Evolutionary conservation across 75 land plant species (phyloP).

Genomic region (Ceratopteris richardii): DNA sequence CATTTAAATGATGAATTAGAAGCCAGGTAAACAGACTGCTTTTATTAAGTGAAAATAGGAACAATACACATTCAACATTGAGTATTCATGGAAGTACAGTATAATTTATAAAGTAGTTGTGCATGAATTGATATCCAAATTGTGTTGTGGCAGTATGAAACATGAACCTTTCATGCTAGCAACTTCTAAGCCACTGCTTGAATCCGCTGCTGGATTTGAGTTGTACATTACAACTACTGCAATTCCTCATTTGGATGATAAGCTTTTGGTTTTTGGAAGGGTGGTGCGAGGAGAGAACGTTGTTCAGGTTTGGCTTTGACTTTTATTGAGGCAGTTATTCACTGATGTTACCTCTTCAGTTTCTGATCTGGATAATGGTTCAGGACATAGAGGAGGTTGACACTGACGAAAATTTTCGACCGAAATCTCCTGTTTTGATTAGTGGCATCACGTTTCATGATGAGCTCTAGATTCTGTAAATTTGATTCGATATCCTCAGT

Average conservation of each 20-base stretch:
- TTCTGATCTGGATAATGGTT: not conserved
- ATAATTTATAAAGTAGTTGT: too few relatives aligned
- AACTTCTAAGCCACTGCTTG: constrained; percentile 50
- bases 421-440: constrained; percentile 59
- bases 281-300: constrained; percentile 87
- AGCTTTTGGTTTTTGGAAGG: constrained; percentile 73
- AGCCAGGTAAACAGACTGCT: constrained; percentile 37
- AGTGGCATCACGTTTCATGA: constrained; percentile 39
- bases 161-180: constrained; percentile 98
- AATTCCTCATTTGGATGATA: constrained; percentile 78
- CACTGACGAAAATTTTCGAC: constrained; percentile 66
- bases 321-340: too few relatives aligned
- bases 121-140: too few relatives aligned
- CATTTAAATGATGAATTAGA: constrained; percentile 41
- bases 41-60: not conserved
- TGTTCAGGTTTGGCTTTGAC: constrained; percentile 91
- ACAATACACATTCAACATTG: not conserved
- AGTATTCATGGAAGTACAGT: too few relatives aligned
- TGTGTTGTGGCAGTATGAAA: constrained; percentile 45
- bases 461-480: constrained; percentile 16
- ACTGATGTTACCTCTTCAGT: too few relatives aligned
- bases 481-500: too few relatives aligned
- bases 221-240: constrained; percentile 90
- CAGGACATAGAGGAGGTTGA: constrained; percentile 97
- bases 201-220: constrained; percentile 48